Percentiles rank a stretch among this genome's conserved stretches.
These are phyloP conservation scores for Pittosporum tobira DNA, from an alignment of 129 eudicot species.

Conservation along the genomic window DNA sequence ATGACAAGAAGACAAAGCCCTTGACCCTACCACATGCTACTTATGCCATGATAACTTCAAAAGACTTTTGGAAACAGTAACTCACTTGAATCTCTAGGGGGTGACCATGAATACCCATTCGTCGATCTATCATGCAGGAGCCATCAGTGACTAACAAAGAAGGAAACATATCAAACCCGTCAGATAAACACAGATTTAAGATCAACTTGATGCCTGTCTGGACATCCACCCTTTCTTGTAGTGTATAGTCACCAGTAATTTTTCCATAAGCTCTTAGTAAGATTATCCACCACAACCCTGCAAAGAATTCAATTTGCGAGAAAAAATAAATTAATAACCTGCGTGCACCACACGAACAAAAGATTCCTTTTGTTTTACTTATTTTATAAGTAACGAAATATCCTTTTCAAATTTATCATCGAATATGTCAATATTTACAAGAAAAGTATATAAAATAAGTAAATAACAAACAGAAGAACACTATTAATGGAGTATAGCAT, in stretches of 20 bases:
- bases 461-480: neutral
- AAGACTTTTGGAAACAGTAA: neutral
- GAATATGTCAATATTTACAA: neutral
- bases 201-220: conserved; percentile 88
- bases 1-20: neutral
- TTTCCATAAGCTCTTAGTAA: conserved; percentile 83
- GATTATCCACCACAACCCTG: conserved; percentile 98
- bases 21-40: neutral
- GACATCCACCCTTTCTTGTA: conserved; percentile 87
- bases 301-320: conserved; percentile 5
- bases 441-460: neutral
- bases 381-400: too few species aligned
- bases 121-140: conserved; percentile 94
- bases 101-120: conserved; percentile 99
- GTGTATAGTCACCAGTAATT: conserved; percentile 76
- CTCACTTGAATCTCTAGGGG: conserved; percentile 93
- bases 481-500: neutral
- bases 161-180: conserved; percentile 99
- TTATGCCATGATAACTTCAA: neutral
- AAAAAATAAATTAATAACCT: conserved; percentile 1
- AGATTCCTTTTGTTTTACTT: neutral
- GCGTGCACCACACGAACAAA: neutral
- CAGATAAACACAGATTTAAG: conserved; percentile 72
- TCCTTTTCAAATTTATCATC: too few species aligned
- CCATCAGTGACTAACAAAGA: conserved; percentile 92